Evolutionary conservation across 2,329 filamentous ascomycete genomes (phyloP), one percentile per base, ranked within the genome.

Genomic region (Aureobasidium sp.): DNA sequence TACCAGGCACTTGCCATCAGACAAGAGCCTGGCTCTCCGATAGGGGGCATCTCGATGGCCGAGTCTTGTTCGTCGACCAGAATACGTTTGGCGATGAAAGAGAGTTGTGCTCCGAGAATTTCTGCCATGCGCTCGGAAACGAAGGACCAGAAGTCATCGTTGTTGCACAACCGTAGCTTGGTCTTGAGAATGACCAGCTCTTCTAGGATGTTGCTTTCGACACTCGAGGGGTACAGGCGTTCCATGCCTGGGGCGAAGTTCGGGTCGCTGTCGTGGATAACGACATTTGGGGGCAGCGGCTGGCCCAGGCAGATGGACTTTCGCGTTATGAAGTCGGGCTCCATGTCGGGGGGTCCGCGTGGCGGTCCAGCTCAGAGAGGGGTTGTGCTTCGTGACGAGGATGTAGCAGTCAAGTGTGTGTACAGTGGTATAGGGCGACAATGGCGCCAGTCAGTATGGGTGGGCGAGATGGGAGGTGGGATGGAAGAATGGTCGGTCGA

Each of bases 1-100:
- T 88, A 88, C 65, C 87, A 83, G 13, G 83, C 86, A 9, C 85
- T 79, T 25, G 83, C 85, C 77, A 88, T 82, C 32, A 88, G 73
- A 69, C 83, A 86, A 3, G 83, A 82, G 34, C 83, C 84, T 42
- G 79, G 79, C 68, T 85, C 83, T 29, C 83, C 84, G 48, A 85
- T 75, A 27, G 81, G 81, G 30, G 82, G 81, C 77, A 86, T 83
- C 67, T 86, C 83, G 29, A 86, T 78, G 10, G 82, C 80, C 15
- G 78, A 73, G 63, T 83, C 74, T 63, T 83, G 77, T 63, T 87
- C 84, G 67, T 85, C 81, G 30, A 81, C 78, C 60, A 85, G 73
- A 47, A 86, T 83, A 48, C 84, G 75, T 70, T 87, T 87, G 49
- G 85, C 83, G 44, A 89, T 83, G 67, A 89, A 89, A 29, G 80